Conservation (phyloP, 1,284 basidiomycete species). For the Moniliella sp. region DNA sequence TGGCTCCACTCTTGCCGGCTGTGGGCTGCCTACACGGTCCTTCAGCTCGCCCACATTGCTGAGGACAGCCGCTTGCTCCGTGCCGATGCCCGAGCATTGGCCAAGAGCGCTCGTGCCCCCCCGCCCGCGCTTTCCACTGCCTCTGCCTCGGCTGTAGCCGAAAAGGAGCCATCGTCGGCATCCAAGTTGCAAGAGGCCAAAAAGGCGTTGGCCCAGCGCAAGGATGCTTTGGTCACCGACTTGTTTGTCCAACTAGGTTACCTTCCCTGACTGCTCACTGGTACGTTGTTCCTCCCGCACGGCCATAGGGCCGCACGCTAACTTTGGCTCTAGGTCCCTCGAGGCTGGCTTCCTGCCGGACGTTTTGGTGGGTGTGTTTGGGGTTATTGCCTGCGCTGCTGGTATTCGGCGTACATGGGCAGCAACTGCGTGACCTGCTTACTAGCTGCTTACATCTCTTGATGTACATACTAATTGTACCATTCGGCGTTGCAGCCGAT, state of each 20-base stretch:
- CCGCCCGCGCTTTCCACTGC: too few relatives aligned
- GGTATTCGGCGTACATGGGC: constrained; percentile 23
- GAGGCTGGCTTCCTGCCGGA: constrained; percentile 16
- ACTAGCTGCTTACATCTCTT: neutral
- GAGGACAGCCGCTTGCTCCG: constrained; percentile 30
- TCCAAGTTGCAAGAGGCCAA: constrained; percentile 9
- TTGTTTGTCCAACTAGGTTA: constrained; percentile 52
- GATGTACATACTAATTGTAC: too few relatives aligned
- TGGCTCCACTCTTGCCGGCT: constrained; percentile 20
- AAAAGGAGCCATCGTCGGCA: neutral
- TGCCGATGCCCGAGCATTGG: constrained; percentile 19
- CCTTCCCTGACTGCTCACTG: constrained; percentile 55
- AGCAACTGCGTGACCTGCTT: constrained; percentile 8
- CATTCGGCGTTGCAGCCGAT: too few relatives aligned
- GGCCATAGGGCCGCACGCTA: too few relatives aligned
- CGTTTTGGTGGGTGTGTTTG: constrained; percentile 30
- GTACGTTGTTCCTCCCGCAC: too few relatives aligned
- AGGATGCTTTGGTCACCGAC: constrained; percentile 52
- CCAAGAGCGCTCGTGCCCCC: too few relatives aligned
- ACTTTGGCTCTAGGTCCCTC: constrained; percentile 57
- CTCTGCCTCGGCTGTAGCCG: too few relatives aligned
- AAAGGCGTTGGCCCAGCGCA: constrained; percentile 36
- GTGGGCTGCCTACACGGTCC: constrained; percentile 27
- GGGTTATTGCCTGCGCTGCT: constrained; percentile 23
- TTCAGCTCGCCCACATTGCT: constrained; percentile 27